Conservation (phyloP, 2,329 filamentous ascomycete species). For the Chrysosphaeria jannelii region DNA sequence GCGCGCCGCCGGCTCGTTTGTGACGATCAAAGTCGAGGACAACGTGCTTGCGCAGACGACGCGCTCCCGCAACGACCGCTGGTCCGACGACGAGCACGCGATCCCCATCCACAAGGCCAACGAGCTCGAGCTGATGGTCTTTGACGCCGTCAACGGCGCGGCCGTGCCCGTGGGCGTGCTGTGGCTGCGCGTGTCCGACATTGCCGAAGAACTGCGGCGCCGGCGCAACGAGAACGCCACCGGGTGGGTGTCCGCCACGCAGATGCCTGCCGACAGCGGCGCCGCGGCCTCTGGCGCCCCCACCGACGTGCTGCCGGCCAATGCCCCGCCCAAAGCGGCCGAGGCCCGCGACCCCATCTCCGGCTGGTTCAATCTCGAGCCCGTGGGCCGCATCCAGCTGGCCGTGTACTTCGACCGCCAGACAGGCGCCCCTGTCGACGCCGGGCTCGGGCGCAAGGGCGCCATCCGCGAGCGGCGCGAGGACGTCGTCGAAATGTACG, state of each 20-base stretch:
- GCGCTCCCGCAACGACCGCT: slow-evolving; percentile 59
- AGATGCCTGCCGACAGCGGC: slow-evolving; percentile 29
- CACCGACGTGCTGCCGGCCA: slow-evolving; percentile 4
- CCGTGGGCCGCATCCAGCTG: slow-evolving; percentile 72
- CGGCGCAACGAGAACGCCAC: slow-evolving; percentile 92
- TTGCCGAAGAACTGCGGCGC: slow-evolving; percentile 85
- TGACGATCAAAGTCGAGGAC: slow-evolving; percentile 92
- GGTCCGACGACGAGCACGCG: slow-evolving; percentile 73
- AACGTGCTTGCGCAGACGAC: slow-evolving; percentile 67
- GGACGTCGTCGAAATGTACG: slow-evolving; percentile 93
- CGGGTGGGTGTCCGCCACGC: slow-evolving; percentile 91
- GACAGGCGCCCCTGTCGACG: slow-evolving; percentile 59
- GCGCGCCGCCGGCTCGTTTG: slow-evolving; percentile 76
- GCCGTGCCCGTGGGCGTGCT: slow-evolving; percentile 80
- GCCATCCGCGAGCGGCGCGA: slow-evolving; percentile 95
- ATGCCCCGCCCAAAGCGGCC: slow-evolving; percentile 16
- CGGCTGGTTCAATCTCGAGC: slow-evolving; percentile 91
- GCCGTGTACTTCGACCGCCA: slow-evolving; percentile 82
- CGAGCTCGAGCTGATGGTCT: slow-evolving; percentile 90
- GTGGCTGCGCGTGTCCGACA: slow-evolving; percentile 90
- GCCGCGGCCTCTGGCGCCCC: slow-evolving; percentile 8
- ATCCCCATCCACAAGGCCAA: slow-evolving; percentile 96
- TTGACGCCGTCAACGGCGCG: slow-evolving; percentile 79
- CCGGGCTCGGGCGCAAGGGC: slow-evolving; percentile 78
- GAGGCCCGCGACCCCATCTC: slow-evolving; percentile 38